Evolutionary conservation across 176 grass and related monocot genomes (phyloP), one percentile per base, ranked within the genome.

Genomic region (Miscanthus lutarioriparius): DNA sequence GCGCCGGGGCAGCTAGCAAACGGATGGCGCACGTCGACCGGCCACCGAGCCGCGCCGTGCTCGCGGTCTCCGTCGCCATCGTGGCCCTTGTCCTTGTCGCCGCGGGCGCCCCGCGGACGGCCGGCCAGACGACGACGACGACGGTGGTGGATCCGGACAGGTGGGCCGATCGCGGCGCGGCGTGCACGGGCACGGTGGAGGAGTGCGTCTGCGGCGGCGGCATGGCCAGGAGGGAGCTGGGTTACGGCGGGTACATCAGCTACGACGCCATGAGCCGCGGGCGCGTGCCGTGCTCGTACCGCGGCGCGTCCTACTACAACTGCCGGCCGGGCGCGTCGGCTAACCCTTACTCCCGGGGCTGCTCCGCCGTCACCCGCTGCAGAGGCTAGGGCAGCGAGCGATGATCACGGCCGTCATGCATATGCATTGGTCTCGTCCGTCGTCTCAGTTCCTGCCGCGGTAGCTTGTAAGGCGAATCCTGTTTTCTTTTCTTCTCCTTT

Each of bases 341-440:
- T 32, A 92, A 94, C 87, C 92, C 89, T 5, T 94, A 94, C 80
- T 82, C 80, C 19, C 87, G 92, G 1, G 92, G 92, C 17, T 94
- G 89, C 87, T 87, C 87, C 25, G 19, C 72, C 67, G 92, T 94
- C 82, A 85, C 87, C 81, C 72, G 35, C 40, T 94, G 92, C 81
- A 78, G 92, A 73, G 47, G 80, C 75, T 7, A 20, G 20, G n/a
- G 58, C 10, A 26, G 58, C 58, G 10, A 26, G 1, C n/a, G 58
- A 26, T 61, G 20, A 4, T n/a, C 49, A 22, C 7, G 53, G 53
- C 53, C 22, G 5, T 5, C 51, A 56, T 56, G 19, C 8, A n/a
- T 59, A 59, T 59, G 54, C 20, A 56, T 7, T 16, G 48, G 45
- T 6, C 8, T 33, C 7, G 2, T 2, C 3, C 49, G 4, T 17